phyloP scores from a whole-genome alignment of 2,329 filamentous ascomycete species.

The Hypocreales sp. region DNA sequence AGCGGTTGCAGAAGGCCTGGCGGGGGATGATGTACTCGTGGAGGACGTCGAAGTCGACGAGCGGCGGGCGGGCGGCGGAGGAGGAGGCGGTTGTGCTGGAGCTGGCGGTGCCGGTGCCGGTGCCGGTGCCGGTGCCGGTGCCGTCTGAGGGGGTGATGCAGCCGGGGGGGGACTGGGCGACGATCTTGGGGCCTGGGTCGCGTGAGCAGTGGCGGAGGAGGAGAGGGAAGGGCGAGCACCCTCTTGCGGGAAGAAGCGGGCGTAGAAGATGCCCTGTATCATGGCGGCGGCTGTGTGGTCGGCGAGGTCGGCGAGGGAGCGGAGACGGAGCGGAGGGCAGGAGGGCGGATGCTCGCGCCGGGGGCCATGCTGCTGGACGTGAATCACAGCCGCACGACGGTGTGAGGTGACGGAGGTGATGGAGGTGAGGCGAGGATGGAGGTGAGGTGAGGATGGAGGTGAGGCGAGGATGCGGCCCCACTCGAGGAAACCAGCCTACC shows the following conservation, averaged over 20 bases:
- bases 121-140: slow-evolving; percentile 36
- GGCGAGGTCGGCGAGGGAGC: no score
- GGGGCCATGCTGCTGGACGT: no score
- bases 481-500: no score
- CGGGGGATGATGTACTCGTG: slow-evolving; percentile 89
- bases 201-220: background rate
- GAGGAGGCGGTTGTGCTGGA: slow-evolving; percentile 40
- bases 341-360: no score
- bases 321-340: no score
- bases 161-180: slow-evolving; percentile 45
- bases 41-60: slow-evolving; percentile 75
- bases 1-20: slow-evolving; percentile 87
- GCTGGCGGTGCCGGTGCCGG: slow-evolving; percentile 45
- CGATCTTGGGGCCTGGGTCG: slow-evolving; percentile 41
- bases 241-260: slow-evolving; percentile 50
- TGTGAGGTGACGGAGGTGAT: no score
- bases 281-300: no score
- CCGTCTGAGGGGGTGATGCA: slow-evolving; percentile 35
- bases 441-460: background rate
- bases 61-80: slow-evolving; percentile 28
- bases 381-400: no score
- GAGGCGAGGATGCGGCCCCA: no score
- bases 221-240: slow-evolving; percentile 21
- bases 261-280: slow-evolving; percentile 59
- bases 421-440: background rate